Percentiles rank a stretch among this genome's conserved stretches.
Conservation (phyloP, 2,329 filamentous ascomycete genomes). For the Pseudocercospora crystallina region DNA sequence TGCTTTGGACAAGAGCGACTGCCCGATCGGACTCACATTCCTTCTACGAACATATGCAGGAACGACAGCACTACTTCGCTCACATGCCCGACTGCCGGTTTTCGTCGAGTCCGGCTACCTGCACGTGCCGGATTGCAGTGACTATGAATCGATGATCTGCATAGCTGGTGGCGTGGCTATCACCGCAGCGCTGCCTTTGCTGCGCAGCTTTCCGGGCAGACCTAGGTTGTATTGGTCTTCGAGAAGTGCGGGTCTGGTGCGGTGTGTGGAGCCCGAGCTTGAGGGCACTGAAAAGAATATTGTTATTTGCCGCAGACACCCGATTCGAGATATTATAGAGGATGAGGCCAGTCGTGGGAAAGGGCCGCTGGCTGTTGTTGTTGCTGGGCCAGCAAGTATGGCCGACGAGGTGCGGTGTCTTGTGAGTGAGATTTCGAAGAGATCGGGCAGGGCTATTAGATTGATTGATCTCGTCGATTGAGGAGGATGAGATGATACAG, state of each 20-base stretch:
- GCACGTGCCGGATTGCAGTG: not conserved
- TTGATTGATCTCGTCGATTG: too few species aligned
- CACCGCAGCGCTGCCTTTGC: conserved; percentile 43
- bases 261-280: not conserved
- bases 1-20: not conserved
- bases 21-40: conserved; percentile 28
- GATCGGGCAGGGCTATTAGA: too few species aligned
- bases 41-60: conserved; percentile 29
- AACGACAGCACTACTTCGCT: conserved; percentile 37
- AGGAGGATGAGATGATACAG: too few species aligned
- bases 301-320: not conserved
- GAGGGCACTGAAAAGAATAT: not conserved
- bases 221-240: not conserved
- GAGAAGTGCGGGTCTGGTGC: not conserved
- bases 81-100: conserved; percentile 9
- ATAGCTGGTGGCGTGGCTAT: conserved; percentile 52
- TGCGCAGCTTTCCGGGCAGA: conserved; percentile 11
- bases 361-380: not conserved
- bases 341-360: not conserved
- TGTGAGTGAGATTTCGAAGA: too few species aligned
- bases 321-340: not conserved
- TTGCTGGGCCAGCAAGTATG: not conserved
- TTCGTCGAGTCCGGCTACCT: conserved; percentile 44
- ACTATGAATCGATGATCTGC: conserved; percentile 37
- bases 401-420: not conserved